Conservation (phyloP, 305 asterid genomes). For the Withania somnifera region DNA sequence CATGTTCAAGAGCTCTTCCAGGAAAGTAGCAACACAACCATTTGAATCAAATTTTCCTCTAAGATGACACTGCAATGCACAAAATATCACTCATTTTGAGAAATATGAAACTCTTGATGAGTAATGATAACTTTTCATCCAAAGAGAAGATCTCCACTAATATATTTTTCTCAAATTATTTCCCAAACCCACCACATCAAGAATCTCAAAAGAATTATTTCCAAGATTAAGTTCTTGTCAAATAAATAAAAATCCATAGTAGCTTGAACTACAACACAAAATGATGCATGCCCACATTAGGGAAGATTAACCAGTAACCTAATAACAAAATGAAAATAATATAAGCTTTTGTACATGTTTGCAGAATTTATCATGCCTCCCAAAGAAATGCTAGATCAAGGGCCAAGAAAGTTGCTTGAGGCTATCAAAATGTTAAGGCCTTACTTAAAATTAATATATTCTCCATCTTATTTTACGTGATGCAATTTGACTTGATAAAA, state of each 20-base stretch:
- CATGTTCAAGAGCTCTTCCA: slow-evolving; percentile 41
- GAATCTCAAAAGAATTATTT: too few relatives aligned
- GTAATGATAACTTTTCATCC: neutral
- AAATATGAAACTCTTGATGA: neutral
- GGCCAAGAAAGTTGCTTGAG: too few relatives aligned
- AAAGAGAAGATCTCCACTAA: neutral
- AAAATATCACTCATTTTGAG: neutral
- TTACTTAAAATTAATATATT: too few relatives aligned
- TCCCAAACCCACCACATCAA: too few relatives aligned
- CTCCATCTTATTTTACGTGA: too few relatives aligned
- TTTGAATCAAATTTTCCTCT: slow-evolving; percentile 89
- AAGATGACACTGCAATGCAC: slow-evolving; percentile 55
- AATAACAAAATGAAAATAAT: neutral
- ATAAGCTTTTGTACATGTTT: neutral
- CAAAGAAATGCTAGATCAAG: too few relatives aligned
- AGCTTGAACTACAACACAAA: neutral
- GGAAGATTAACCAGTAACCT: neutral
- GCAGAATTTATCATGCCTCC: neutral
- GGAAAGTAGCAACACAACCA: slow-evolving; percentile 62
- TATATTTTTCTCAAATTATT: neutral
- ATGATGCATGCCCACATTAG: neutral
- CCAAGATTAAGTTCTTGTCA: neutral
- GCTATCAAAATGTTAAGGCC: too few relatives aligned
- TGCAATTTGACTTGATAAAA: too few relatives aligned
- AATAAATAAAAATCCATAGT: neutral